Conservation (phyloP, 306 rosid species). For the Fragaria vesca region DNA sequence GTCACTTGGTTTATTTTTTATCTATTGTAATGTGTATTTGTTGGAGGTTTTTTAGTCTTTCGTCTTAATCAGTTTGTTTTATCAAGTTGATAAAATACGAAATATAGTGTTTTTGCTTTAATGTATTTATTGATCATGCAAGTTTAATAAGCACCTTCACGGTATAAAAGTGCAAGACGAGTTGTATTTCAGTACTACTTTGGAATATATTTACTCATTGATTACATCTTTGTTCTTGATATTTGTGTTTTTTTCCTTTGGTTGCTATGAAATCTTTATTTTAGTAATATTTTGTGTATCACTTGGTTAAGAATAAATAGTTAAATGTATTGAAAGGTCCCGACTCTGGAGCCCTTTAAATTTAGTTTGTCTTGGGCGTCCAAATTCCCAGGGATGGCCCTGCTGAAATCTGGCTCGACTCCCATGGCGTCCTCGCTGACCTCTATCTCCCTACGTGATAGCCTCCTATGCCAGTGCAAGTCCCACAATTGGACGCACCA, state of each 20-base stretch:
- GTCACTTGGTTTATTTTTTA: not conserved
- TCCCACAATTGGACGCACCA: not conserved
- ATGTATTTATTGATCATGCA: not conserved
- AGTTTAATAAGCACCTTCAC: not conserved
- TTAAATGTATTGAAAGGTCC: not conserved
- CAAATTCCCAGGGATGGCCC: not conserved
- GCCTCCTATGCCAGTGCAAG: not conserved
- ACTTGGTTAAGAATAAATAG: not conserved
- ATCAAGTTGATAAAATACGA: not conserved
- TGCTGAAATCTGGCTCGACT: not conserved
- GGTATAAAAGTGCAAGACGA: not conserved
- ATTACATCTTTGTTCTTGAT: not conserved
- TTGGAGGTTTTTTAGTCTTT: not conserved
- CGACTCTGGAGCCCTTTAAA: not conserved
- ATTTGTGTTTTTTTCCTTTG: not conserved
- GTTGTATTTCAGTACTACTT: not conserved
- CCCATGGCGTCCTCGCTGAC: not conserved
- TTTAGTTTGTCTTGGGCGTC: not conserved
- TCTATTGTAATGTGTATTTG: not conserved
- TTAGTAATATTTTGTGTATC: not conserved
- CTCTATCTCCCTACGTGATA: not conserved
- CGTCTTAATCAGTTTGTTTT: not conserved
- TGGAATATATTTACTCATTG: not conserved
- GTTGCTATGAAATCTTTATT: not conserved
- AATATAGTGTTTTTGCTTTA: no score